Percentiles rank a stretch among this genome's conserved stretches.
Evolutionary conservation across 2,329 filamentous ascomycete species (phyloP).

Genomic region (Fusarium stilboides): DNA sequence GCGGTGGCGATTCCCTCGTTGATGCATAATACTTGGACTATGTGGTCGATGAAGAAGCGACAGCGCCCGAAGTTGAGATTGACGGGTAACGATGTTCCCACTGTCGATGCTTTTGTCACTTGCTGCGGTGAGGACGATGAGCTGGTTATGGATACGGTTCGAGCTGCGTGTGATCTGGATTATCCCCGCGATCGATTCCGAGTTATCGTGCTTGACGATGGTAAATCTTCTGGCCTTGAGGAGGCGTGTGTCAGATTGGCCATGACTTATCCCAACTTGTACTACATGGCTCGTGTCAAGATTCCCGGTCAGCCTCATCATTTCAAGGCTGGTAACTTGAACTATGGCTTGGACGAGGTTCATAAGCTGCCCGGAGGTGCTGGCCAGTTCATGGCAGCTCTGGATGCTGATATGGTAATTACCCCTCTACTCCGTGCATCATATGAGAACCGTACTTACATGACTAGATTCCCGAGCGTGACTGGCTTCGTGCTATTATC

Average conservation of each 20-base stretch:
- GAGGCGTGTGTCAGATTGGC: constrained; percentile 56
- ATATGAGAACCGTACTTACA: constrained; percentile 17
- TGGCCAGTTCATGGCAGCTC: constrained; percentile 72
- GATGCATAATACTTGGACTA: constrained; percentile 71
- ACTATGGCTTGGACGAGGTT: constrained; percentile 69
- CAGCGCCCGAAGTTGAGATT: constrained; percentile 68
- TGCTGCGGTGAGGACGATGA: constrained; percentile 72
- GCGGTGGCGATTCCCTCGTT: constrained; percentile 68
- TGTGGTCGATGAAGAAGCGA: constrained; percentile 70
- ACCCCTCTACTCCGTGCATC: accelerated
- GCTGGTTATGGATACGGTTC: constrained; percentile 70
- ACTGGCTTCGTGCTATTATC: constrained; percentile 72
- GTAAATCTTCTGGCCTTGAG: constrained; percentile 61
- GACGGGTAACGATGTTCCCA: constrained; percentile 64
- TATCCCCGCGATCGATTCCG: constrained; percentile 68
- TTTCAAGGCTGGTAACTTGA: constrained; percentile 77
- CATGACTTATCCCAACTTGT: constrained; percentile 63
- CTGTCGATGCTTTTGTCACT: constrained; percentile 71
- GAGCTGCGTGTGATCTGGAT: constrained; percentile 68
- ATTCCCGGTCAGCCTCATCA: constrained; percentile 65
- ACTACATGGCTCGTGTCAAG: constrained; percentile 68
- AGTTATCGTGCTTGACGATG: constrained; percentile 71
- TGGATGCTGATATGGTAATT: constrained; percentile 76
- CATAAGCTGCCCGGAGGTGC: constrained; percentile 67
- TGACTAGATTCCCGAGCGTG: constrained; percentile 68